These are phyloP conservation scores for Lyophyllum shimeji DNA, from an alignment of 768 basidiomycete genomes.

Conservation along the genomic window DNA sequence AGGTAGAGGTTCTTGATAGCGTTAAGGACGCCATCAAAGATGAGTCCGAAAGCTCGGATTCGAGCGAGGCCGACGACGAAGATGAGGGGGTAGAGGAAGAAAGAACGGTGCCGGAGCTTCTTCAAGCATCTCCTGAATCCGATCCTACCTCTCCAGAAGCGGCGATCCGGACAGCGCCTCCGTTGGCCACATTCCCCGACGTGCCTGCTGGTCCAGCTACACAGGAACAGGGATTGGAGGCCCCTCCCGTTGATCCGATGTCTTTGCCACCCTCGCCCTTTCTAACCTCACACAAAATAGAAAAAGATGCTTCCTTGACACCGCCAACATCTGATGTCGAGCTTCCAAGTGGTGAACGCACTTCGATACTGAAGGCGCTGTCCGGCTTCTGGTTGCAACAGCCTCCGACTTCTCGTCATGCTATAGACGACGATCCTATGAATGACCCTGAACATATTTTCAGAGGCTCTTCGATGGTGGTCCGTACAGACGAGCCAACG, in stretches of 20 bases:
- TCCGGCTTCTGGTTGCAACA: slow-evolving; percentile 81
- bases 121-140: slow-evolving; percentile 28
- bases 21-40: slow-evolving; percentile 89
- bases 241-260: slow-evolving; percentile 27
- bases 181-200: slow-evolving; percentile 15
- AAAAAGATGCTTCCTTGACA: slow-evolving; percentile 37
- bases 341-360: slow-evolving; percentile 50
- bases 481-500: slow-evolving; percentile 95
- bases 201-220: slow-evolving; percentile 2
- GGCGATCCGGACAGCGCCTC: slow-evolving; percentile 24
- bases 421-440: slow-evolving; percentile 67
- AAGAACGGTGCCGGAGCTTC: slow-evolving; percentile 23
- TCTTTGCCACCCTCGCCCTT: slow-evolving; percentile 62
- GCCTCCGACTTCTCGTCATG: slow-evolving; percentile 49
- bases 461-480: slow-evolving; percentile 90
- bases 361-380: slow-evolving; percentile 78
- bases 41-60: slow-evolving; percentile 73
- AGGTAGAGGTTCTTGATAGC: slow-evolving; percentile 85
- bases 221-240: slow-evolving; percentile 6
- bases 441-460: slow-evolving; percentile 91
- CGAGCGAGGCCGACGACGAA: slow-evolving; percentile 56
- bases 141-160: slow-evolving; percentile 23
- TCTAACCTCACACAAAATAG: slow-evolving; percentile 36
- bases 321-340: slow-evolving; percentile 58
- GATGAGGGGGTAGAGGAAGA: slow-evolving; percentile 50